A percentile compares a stretch with the other conserved stretches of the same genome.
These are phyloP conservation scores for Aspergillus aculeatinus DNA, from an alignment of 2,329 filamentous ascomycete genomes.

Conservation along the genomic window DNA sequence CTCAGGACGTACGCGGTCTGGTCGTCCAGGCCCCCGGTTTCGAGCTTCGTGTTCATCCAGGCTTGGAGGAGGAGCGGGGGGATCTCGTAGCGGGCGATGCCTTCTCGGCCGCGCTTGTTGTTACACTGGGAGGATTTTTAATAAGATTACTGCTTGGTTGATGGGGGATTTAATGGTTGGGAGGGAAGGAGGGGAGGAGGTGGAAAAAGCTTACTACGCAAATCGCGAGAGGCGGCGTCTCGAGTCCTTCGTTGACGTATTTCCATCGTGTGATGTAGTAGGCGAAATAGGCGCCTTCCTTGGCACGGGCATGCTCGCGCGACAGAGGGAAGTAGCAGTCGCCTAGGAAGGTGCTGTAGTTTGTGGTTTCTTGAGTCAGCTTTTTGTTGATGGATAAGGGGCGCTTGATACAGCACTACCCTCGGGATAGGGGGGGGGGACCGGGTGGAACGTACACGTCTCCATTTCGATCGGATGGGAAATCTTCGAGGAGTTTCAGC, in stretches of 20 bases:
- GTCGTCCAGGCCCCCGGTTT: neutral
- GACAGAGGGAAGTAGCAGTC: neutral
- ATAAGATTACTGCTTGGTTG: neutral
- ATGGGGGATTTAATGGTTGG: neutral
- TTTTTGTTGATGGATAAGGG: neutral
- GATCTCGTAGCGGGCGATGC: slow-evolving; percentile 7
- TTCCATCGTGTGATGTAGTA: neutral
- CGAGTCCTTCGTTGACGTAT: neutral
- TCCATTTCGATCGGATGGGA: neutral
- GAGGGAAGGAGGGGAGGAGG: no score
- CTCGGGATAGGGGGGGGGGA: no score
- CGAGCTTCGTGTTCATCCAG: slow-evolving; percentile 2
- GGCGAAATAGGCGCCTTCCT: neutral
- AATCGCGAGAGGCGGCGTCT: neutral
- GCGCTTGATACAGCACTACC: neutral
- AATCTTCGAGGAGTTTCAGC: neutral
- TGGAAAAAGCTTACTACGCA: neutral
- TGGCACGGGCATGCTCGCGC: neutral
- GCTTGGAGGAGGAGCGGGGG: neutral
- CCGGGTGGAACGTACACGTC: neutral
- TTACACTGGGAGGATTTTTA: neutral
- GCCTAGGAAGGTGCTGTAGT: neutral
- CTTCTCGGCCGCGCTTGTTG: neutral
- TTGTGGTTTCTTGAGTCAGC: neutral
- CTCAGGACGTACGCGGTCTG: slow-evolving; percentile 3